Evolutionary conservation across 495 filamentous ascomycete species (phyloP), one percentile per base, ranked within the genome.

Genomic region (Extremus antarcticus): DNA sequence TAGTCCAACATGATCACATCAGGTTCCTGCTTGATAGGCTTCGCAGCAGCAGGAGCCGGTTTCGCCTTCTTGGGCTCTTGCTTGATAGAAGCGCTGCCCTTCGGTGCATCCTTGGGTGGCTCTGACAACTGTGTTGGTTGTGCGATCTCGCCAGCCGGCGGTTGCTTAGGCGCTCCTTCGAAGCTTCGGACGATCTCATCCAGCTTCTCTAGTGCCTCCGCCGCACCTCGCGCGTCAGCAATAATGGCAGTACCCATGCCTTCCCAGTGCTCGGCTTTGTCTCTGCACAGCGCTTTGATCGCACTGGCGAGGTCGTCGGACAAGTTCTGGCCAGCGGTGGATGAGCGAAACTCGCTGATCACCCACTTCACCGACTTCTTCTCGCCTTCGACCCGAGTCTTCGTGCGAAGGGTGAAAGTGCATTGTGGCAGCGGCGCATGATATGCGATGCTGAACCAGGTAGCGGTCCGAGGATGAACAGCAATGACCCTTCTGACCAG

Each of bases 171-270:
- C 13, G 25, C 20, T n/a, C 51, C 29, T 20, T 56, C 50, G 43
- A 56, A 57, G 2, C 25, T 7, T 13, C 54, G 24, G 11, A 70
- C 58, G n/a, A 65, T 38, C 39, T 63, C 64, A 41, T 71, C 62
- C 4, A 71, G 49, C 54, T 49, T 63, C 43, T 48, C 45, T 20
- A 71, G 24, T n/a, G 58, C 62, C 7, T 54, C 51, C 11, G 24
- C 51, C 17, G 68, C 53, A 22, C 64, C 67, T 17, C 49, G 53
- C 17, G 64, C 25, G 25, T 61, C 56, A 17, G 68, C 67, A 2
- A 67, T 51, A 16, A 69, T 51, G 3, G 68, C 66, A 20, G 57
- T 66, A 0, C 62, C 54, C 25, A 69, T 24, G 1, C 70, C 70
- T 15, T 43, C 38, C 70, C 70, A 73, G 38, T 55, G 57, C 17